Base-by-base conservation (phyloP, 2,329 filamentous ascomycete genomes). In the Karstenula rhodostoma region DNA sequence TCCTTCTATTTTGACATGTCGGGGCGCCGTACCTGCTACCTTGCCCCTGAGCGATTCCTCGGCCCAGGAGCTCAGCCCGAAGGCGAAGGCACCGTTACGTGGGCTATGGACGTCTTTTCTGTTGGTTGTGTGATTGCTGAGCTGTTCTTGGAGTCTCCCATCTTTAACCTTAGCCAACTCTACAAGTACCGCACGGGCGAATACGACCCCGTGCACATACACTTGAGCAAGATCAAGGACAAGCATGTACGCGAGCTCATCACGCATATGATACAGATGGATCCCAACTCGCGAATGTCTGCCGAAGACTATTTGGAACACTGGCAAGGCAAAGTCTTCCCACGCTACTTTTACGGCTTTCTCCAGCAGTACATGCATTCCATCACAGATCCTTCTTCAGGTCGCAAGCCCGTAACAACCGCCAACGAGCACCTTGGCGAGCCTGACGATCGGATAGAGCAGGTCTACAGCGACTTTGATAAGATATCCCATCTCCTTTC, bases 81-180 rank as follows among this genome's bases (percentile, higher is more conserved):
- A 51, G 86, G 84, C 77, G 87, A 75, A 82, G 87, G 80, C 79
- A 89, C 71, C 4, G 80, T 90, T 55, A 90, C 88, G 50, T 97
- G 94, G 94, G 94, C 95, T 40, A 99, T 99, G 96, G 95, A 99
- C 75, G 90, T 99, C 37, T 99, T 99, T 81, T 98, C 95, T 77
- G 91, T 90, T 23, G 95, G 95, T 8, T 99, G 96, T 75, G 94
- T 98, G 42, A 96, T 99, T 71, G 95, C 95, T 1, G 95, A 99
- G 77, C 84, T 99, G 40, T 97, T 99, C 68, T 86, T 98, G 6
- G 95, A 99, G 79, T 87, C 93, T 0, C 94, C 96, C 9, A 94
- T 98, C n/a, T 98, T 99, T 79, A 96, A 89, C n/a, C 85, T 99
- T 12, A 96, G 93, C 69, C 94, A 98, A 77, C 86, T 99, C 56